Conservation (phyloP, 202 grass and related monocot species). For the Hordeum pubiflorum region DNA sequence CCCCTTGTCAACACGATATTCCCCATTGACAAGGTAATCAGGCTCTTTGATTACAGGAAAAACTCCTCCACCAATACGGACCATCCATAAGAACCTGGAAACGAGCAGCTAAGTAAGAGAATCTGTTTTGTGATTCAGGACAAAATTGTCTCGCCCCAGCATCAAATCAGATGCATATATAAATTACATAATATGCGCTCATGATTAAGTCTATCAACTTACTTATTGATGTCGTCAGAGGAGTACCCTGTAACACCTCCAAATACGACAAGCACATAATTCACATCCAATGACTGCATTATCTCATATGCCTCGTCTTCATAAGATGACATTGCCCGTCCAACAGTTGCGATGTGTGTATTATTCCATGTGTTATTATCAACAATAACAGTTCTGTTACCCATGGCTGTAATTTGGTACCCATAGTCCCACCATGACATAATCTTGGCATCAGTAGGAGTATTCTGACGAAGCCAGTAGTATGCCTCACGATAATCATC, state of each 20-base stretch:
- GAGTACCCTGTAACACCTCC: constrained; percentile 95
- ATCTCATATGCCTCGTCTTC: constrained; percentile 98
- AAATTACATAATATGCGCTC: not conserved
- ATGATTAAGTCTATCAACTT: constrained; percentile 21
- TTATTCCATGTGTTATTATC: constrained; percentile 99
- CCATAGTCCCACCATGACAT: constrained; percentile 99
- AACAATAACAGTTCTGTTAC: constrained; percentile 99
- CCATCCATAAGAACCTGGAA: constrained; percentile 98
- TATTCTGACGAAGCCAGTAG: constrained; percentile 97
- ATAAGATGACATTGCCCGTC: constrained; percentile 95
- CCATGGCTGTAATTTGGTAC: constrained; percentile 99
- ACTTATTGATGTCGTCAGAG: constrained; percentile 99
- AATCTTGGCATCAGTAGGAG: constrained; percentile 86
- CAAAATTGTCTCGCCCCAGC: not conserved
- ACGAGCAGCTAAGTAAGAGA: constrained; percentile 23
- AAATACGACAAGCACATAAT: constrained; percentile 98
- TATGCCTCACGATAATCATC: constrained; percentile 99
- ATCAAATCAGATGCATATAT: not conserved
- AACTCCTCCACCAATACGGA: constrained; percentile 94
- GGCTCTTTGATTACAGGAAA: constrained; percentile 98
- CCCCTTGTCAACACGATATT: constrained; percentile 92
- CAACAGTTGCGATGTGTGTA: constrained; percentile 98
- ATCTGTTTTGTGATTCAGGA: not conserved
- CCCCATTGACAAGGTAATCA: constrained; percentile 97
- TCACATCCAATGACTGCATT: constrained; percentile 94